Percentiles rank a stretch among this genome's conserved stretches.
Evolutionary conservation across 2,329 filamentous ascomycete genomes (phyloP).

Genomic region (Fusarium secorum): DNA sequence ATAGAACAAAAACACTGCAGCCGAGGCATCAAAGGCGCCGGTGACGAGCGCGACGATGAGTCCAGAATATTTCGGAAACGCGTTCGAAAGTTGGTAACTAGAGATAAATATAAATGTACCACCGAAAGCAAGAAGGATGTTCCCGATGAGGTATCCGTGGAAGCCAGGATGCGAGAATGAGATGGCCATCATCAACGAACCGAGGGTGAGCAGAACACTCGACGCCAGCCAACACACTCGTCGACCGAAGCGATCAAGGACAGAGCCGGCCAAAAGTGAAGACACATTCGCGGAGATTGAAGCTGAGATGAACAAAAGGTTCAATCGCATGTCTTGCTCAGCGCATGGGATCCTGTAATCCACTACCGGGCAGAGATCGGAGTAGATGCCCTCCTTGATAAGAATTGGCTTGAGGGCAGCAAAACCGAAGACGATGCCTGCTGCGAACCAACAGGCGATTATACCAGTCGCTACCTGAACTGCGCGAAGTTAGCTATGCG

Average conservation of each 20-base stretch:
- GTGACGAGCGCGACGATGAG: slow-evolving; percentile 79
- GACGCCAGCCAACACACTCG: slow-evolving; percentile 77
- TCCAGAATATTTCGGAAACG: slow-evolving; percentile 77
- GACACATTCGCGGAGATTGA: slow-evolving; percentile 87
- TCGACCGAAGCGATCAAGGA: slow-evolving; percentile 83
- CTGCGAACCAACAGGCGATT: slow-evolving; percentile 76
- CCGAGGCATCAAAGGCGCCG: slow-evolving; percentile 83
- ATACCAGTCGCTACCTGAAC: slow-evolving; percentile 75
- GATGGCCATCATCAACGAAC: slow-evolving; percentile 76
- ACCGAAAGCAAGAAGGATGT: slow-evolving; percentile 77
- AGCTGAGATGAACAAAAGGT: slow-evolving; percentile 89
- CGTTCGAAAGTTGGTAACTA: slow-evolving; percentile 82
- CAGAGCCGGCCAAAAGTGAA: slow-evolving; percentile 81
- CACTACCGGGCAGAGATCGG: slow-evolving; percentile 62
- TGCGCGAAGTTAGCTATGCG: slow-evolving; percentile 42
- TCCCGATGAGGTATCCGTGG: slow-evolving; percentile 77
- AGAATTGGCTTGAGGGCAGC: slow-evolving; percentile 83
- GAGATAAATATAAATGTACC: slow-evolving; percentile 83
- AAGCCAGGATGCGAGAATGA: slow-evolving; percentile 67
- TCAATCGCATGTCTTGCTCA: slow-evolving; percentile 66
- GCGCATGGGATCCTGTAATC: slow-evolving; percentile 52
- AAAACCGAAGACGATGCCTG: slow-evolving; percentile 83
- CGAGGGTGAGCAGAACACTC: slow-evolving; percentile 70
- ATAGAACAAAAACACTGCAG: slow-evolving; percentile 78
- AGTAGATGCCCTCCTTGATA: slow-evolving; percentile 76